Evolutionary conservation across 495 filamentous ascomycete species (phyloP).

Genomic region (Trichoderma gamsii): DNA sequence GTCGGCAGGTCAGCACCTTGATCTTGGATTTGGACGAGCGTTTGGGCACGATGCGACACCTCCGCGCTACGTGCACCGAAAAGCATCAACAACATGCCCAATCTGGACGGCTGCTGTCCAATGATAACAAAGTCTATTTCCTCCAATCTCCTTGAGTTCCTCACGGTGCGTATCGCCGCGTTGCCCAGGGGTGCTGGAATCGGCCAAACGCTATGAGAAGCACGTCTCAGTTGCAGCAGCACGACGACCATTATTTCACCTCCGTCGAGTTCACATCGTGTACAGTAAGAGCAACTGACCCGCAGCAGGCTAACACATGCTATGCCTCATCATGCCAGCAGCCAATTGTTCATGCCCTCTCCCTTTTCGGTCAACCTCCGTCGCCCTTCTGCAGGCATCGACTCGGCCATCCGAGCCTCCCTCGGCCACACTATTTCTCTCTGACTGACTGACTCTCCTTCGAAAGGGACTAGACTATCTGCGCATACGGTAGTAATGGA

Average conservation of each 20-base stretch:
- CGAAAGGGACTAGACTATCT: background rate
- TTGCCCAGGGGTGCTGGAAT: too few relatives aligned
- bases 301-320: background rate
- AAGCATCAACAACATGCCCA: too few relatives aligned
- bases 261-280: background rate
- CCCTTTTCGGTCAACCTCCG: background rate
- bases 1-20: background rate
- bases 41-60: background rate
- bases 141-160: background rate
- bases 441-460: background rate
- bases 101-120: too few relatives aligned
- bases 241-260: background rate
- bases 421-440: background rate
- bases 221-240: too few relatives aligned
- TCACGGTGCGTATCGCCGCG: too few relatives aligned
- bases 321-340: background rate
- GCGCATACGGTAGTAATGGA: background rate
- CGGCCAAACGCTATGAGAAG: too few relatives aligned
- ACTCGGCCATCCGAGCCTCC: background rate
- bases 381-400: background rate
- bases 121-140: background rate
- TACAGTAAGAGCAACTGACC: background rate
- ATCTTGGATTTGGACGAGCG: background rate
- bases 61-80: too few relatives aligned
- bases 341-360: background rate